phyloP scores from a whole-genome alignment of 169 alveolate species.

The Plasmodium berghei region DNA sequence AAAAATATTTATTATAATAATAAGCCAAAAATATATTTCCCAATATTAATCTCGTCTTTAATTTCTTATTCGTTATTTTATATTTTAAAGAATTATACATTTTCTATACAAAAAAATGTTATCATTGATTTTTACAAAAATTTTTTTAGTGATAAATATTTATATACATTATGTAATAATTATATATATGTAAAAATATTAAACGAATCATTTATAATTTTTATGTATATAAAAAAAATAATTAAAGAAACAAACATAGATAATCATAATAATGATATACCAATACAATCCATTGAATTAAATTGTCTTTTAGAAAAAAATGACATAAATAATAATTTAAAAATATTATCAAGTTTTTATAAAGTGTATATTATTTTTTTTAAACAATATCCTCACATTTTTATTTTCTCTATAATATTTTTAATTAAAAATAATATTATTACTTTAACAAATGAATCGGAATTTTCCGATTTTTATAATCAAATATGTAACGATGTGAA shows the following conservation, averaged over 20 bases:
- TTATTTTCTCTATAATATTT: conserved; percentile 18
- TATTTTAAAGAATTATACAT: background rate
- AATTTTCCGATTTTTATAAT: conserved; percentile 18
- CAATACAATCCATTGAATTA: too few species aligned
- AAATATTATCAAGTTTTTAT: conserved; percentile 15
- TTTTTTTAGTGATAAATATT: conserved; percentile 61
- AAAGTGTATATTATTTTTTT: conserved; percentile 35
- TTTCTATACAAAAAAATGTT: background rate
- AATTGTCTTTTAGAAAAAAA: too few species aligned
- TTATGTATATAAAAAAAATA: background rate
- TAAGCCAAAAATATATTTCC: conserved; percentile 64
- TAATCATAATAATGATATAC: background rate
- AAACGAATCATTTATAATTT: conserved; percentile 41
- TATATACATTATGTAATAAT: conserved; percentile 63
- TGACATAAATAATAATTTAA: background rate
- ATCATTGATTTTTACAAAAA: conserved; percentile 18
- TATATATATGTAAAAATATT: conserved; percentile 31
- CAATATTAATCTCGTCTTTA: conserved; percentile 45
- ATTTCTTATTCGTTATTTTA: conserved; percentile 45
- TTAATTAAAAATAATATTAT: conserved; percentile 28
- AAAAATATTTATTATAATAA: conserved; percentile 18
- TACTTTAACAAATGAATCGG: background rate
- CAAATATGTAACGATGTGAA: conserved; percentile 11
- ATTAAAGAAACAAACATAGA: background rate
- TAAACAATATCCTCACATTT: conserved; percentile 23